Base-by-base conservation (phyloP, 2,329 filamentous ascomycete species). In the Diaporthe destruens region DNA sequence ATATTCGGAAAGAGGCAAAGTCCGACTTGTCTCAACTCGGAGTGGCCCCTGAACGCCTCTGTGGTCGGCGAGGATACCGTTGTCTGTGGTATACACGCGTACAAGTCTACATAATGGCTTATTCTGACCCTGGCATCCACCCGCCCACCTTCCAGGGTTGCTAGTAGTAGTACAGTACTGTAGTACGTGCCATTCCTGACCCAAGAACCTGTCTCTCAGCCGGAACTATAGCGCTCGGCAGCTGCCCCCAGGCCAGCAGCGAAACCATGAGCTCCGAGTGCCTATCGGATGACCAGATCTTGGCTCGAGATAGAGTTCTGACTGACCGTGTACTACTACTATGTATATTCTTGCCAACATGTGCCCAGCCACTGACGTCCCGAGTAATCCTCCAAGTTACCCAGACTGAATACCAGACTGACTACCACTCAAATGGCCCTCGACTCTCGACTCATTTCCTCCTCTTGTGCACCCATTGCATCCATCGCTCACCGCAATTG, bases 291-390 rank as follows among this genome's bases (percentile, higher is more conserved):
- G 61, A 39, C 44, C 8, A 47, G 29, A 53, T 66, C 61, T 66
- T 53, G 61, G 61, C 61, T 36, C 8, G 61, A 66, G 61, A 66
- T 66, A 53, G 61, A 66, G 61, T 66, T 66, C 61, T 66, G 47
- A 66, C 61, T 25, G 29, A 47, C 44, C 29, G 29, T 29, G 29
- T 29, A 29, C 29, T 5, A 29, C 29, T n/a, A 29, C 2, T 29
- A 29, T 29, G 29, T 63, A 42, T 42, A 49, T 51, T 65, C 42
- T 23, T 65, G 59, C 42, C 59, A 49, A 65, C 59, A 14, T 34
- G 42, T 49, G 59, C 16, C 11, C 42, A 63, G 59, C 59, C 59
- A 63, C 42, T 63, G 59, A 34, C 25, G 42, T 63, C 25, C 29
- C 59, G 42, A 11, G 36, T 39, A 12, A 39, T 11, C 36, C 9